A percentile compares a stretch with the other conserved stretches of the same genome.
Conservation (phyloP, 768 basidiomycete species). For the Tephrocybe sp. region DNA sequence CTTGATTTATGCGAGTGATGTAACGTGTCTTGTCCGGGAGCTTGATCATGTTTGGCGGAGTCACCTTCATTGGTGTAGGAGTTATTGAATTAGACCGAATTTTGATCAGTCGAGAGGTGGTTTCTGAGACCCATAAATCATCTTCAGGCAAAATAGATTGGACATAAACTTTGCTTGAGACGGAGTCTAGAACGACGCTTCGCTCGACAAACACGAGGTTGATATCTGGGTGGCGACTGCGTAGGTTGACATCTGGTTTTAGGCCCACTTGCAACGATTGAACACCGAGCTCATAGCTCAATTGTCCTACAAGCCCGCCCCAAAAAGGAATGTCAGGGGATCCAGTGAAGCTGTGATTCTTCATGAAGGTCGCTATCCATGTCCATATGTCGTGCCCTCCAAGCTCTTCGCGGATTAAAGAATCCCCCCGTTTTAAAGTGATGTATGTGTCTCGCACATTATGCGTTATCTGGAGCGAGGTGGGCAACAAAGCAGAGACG, state of each 20-base stretch:
- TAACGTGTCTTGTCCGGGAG: slow-evolving; percentile 62
- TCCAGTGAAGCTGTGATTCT: slow-evolving; percentile 37
- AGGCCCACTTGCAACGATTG: slow-evolving; percentile 47
- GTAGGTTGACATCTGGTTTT: slow-evolving; percentile 11
- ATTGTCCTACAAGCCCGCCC: slow-evolving; percentile 76
- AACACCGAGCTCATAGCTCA: slow-evolving; percentile 80
- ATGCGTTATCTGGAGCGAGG: slow-evolving; percentile 58
- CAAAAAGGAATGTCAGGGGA: slow-evolving; percentile 65
- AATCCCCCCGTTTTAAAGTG: slow-evolving; percentile 36
- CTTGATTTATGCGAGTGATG: slow-evolving; percentile 61
- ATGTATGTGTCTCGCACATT: slow-evolving; percentile 48
- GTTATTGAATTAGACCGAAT: slow-evolving; percentile 6
- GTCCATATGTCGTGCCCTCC: slow-evolving; percentile 62
- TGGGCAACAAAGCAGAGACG: slow-evolving; percentile 54
- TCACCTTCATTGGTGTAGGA: slow-evolving; percentile 4
- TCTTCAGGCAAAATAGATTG: slow-evolving; percentile 66
- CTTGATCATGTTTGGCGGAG: slow-evolving; percentile 27
- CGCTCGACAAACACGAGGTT: slow-evolving; percentile 78
- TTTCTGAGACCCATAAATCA: slow-evolving; percentile 55
- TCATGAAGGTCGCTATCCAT: slow-evolving; percentile 75
- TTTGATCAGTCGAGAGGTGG: slow-evolving; percentile 26
- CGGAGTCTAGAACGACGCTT: slow-evolving; percentile 65
- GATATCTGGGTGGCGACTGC: slow-evolving; percentile 59
- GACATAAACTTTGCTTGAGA: slow-evolving; percentile 47
- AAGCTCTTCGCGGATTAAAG: slow-evolving; percentile 38